Base-by-base conservation (phyloP, 202 grass and related monocot genomes). In the Setaria viridis region DNA sequence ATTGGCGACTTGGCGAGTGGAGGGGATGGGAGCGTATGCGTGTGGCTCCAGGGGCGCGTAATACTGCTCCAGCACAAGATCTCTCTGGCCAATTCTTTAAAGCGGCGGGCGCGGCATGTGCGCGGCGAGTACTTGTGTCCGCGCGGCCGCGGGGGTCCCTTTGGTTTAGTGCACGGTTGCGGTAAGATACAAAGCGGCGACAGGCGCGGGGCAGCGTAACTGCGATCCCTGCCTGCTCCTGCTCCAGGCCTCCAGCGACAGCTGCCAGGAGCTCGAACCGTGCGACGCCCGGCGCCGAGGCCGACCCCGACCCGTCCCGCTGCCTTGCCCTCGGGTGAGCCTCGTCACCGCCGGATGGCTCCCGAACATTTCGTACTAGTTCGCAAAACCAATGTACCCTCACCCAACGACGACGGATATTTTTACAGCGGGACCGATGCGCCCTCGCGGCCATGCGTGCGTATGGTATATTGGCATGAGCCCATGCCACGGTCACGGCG, bases 111-210 rank as follows among this genome's bases (percentile, higher is more conserved):
- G 84, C 20, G 81, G 56, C 89, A 91, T 91, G 89, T 85, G 85
- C 85, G 85, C 70, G 63, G 70, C 70, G 21, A 88, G 70, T 91
- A 66, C 89, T 70, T 42, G 85, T 80, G 85, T 80, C 80, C 50
- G 62, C 75, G n/a, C 62, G n/a, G n/a, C 7, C 6, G 20, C 21
- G 79, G n/a, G 21, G 55, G 57, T 25, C 72, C 64, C 54, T 42
- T 42, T 53, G 77, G 32, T 33, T 50, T 60, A 60, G 79, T 62
- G 65, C 80, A 83, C 45, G 81, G 89, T 81, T 77, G 51, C 62
- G 39, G 74, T 62, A 87, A 83, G 35, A 54, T 71, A 70, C 87
- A 66, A 83, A 47, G 30, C 16, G 80, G n/a, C 72, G 64, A 29
- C 29, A 77, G 53, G 10, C 20, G 41, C 62, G 15, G 64, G 14